Base-by-base conservation (phyloP, 768 basidiomycete genomes). In the Trametes cinnabarina region DNA sequence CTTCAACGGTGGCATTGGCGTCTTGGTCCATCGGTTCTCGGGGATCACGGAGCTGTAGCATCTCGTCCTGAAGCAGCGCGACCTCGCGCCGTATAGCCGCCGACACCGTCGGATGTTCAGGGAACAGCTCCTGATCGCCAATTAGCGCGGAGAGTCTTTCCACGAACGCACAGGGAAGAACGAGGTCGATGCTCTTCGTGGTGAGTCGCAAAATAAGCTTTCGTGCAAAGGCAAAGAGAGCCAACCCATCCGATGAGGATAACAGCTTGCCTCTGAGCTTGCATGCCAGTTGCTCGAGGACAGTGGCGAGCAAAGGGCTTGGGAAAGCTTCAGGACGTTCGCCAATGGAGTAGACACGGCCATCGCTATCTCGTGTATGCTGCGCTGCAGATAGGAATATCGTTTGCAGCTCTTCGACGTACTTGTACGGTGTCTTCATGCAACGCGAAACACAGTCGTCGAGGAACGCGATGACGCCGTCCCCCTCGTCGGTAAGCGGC, bases 371-470 rank as follows among this genome's bases (percentile, higher is more conserved):
- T 15, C 12, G 30, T 32, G 14, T 34, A 35, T 25, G 23, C 39
- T 22, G 37, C 48, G 17, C 20, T 44, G 20, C 55, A 58, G 20
- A 39, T 41, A 43, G 8, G 63, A n/a, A 39, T 20, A 84, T 67
- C 0, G 71, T 65, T 6, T 79, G 69, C 60, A 86, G 71, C 22
- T 86, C 86, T 65, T 97, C 94, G 51, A 96, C 78, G 67, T 96
- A 98, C 26, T 84, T 81, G 69, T 94, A 90, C 0, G 93, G 91
- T 2, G 87, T 88, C 71, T 89, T 92, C 61, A 87, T 68, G 63
- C 88, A 94, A 17, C 91, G 79, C 56, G 88, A 86, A 3, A 90
- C 78, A 66, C 93, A 96, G 49, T 94, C 92, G 62, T 98, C 95
- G 11, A 97, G 65, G 73, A 97, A 94, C 0, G 71, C 57, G 17